These are phyloP conservation scores for Aegilops bicornis DNA, from an alignment of 176 grass and related monocot genomes.

Conservation along the genomic window DNA sequence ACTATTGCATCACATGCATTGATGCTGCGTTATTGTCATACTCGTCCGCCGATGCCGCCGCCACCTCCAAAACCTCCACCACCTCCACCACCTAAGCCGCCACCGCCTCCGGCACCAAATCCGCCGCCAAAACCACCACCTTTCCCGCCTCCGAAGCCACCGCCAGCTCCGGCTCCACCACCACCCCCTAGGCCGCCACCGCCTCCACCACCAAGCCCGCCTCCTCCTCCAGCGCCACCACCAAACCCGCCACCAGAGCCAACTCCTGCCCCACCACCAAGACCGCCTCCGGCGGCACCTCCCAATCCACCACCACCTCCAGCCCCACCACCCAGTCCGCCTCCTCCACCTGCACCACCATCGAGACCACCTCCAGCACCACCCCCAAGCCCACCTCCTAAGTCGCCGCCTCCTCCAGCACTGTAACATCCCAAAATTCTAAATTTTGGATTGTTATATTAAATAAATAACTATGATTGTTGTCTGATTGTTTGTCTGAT, in stretches of 20 bases:
- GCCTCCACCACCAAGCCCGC: background rate
- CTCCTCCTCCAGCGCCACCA: background rate
- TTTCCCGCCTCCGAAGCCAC: background rate
- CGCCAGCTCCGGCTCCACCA: background rate
- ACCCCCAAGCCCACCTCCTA: slow-evolving; percentile 29
- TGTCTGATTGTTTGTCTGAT: too few relatives aligned
- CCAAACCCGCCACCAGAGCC: slow-evolving; percentile 22
- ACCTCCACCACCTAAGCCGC: background rate
- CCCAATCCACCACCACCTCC: background rate
- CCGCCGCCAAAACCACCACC: background rate
- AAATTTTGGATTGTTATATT: too few relatives aligned
- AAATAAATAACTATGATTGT: too few relatives aligned
- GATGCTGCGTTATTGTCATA: background rate
- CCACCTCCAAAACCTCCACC: slow-evolving; percentile 2
- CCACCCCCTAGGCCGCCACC: slow-evolving; percentile 5
- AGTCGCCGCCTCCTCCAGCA: background rate
- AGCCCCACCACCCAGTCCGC: slow-evolving; percentile 6
- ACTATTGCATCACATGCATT: too few relatives aligned
- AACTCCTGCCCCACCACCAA: background rate
- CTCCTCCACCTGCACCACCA: slow-evolving; percentile 5
- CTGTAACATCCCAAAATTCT: too few relatives aligned
- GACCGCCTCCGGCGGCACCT: background rate
- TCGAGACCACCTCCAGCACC: background rate
- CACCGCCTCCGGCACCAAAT: background rate
- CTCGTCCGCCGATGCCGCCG: background rate